Base-by-base conservation (phyloP, 495 filamentous ascomycete genomes). In the Penicillium cosmopolitanum region DNA sequence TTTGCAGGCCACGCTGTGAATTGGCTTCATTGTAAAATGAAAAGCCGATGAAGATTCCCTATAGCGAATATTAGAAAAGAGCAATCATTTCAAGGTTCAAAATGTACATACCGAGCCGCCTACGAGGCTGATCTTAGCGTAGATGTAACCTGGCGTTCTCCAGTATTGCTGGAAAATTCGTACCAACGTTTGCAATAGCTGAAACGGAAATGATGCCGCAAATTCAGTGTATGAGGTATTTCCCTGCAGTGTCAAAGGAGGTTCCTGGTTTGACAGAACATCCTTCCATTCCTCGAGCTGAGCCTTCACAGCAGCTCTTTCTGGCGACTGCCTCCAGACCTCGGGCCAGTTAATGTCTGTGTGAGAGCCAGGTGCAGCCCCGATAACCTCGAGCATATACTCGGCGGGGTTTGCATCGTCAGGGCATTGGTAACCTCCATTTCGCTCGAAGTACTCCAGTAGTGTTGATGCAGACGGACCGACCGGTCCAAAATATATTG, bases 341-440 rank as follows among this genome's bases (percentile, higher is more conserved):
- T 90, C 70, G 55, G 83, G 77, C 93, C 93, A 97, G 72, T 97
- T 90, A 58, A 86, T 81, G 33, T 90, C 82, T 23, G 85, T 87
- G 56, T 80, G 69, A 21, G 85, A 87, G 25, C 90, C 91, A 4
- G 92, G 91, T 0, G 92, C 92, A 44, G 92, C 90, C 50, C 93
- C 93, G 51, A 94, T 96, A 36, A 91, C 88, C 2, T 93, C 90
- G 13, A 97, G 75, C 89, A 97, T 96, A 86, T 88, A 95, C 70
- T 97, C 93, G 15, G 93, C 93, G 4, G 91, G 91, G 42, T 82
- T 96, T 19, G 89, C 89, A 25, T 85, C 83, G 5, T 77, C 66
- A 90, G 94, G 47, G 81, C 73, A 23, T 77, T 36, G 9, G 5
- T 15, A 72, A 1, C 85, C 88, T 18, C 91, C 87, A 63, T 92